Conservation (phyloP, 768 basidiomycete species). For the Panaeolus papilionaceus region DNA sequence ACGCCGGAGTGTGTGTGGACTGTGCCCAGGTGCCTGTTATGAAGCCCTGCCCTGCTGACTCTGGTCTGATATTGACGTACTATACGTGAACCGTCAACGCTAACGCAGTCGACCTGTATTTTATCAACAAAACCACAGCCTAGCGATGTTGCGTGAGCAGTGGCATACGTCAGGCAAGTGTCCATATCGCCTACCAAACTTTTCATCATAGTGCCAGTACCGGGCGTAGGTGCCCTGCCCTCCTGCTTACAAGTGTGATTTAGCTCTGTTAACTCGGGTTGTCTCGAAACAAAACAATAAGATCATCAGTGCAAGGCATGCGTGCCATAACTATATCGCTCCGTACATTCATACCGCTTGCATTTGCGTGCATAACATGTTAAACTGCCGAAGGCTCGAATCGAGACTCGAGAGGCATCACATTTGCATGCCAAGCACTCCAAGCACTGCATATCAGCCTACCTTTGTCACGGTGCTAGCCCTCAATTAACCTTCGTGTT, state of each 20-base stretch:
- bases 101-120: conserved; percentile 5
- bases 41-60: conserved; percentile 9
- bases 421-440: conserved; percentile 10
- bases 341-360: conserved; percentile 9
- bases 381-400: not conserved
- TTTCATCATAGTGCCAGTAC: not conserved
- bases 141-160: not conserved
- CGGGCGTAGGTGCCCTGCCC: not conserved
- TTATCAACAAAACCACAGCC: not conserved
- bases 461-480: not conserved
- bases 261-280: not conserved
- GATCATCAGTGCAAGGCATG: not conserved
- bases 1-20: conserved; percentile 11
- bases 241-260: not conserved
- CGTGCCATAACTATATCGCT: not conserved
- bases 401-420: not conserved
- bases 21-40: not conserved
- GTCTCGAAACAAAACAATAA: not conserved
- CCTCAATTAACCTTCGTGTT: conserved; percentile 5
- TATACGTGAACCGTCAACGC: conserved; percentile 1
- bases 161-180: not conserved
- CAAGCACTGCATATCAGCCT: not conserved
- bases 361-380: not conserved
- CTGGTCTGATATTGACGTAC: not conserved
- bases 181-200: not conserved